These are phyloP conservation scores for Aureobasidium sp. DNA, from an alignment of 2,329 filamentous ascomycete genomes.

Conservation along the genomic window DNA sequence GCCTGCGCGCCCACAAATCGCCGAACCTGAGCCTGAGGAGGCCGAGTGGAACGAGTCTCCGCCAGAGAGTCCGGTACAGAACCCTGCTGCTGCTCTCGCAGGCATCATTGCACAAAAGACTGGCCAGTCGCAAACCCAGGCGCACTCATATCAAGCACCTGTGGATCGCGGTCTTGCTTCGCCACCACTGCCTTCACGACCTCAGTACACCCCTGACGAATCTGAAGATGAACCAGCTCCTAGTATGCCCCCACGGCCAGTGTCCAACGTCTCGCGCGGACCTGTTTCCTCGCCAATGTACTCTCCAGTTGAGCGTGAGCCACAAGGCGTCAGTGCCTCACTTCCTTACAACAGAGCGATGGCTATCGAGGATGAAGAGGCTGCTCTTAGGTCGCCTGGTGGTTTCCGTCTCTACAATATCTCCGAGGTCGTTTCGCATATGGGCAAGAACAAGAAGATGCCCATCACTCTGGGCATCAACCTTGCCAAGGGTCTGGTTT, in stretches of 20 bases:
- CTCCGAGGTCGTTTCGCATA: slow-evolving; percentile 93
- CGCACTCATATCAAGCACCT: slow-evolving; percentile 18
- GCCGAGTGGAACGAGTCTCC: slow-evolving; percentile 40
- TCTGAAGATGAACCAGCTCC: slow-evolving; percentile 58
- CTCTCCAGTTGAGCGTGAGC: slow-evolving; percentile 27
- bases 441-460: slow-evolving; percentile 97
- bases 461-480: slow-evolving; percentile 96
- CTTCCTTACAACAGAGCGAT: slow-evolving; percentile 49
- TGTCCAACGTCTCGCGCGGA: slow-evolving; percentile 48
- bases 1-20: slow-evolving; percentile 32
- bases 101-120: slow-evolving; percentile 45
- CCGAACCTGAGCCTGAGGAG: slow-evolving; percentile 29
- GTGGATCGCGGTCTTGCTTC: slow-evolving; percentile 33
- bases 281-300: slow-evolving; percentile 31
- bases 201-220: slow-evolving; percentile 56
- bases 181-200: slow-evolving; percentile 48
- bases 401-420: slow-evolving; percentile 95
- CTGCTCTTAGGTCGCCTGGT: slow-evolving; percentile 53
- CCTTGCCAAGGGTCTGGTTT: slow-evolving; percentile 75
- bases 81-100: slow-evolving; percentile 54
- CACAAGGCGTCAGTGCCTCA: slow-evolving; percentile 43
- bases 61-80: slow-evolving; percentile 29
- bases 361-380: slow-evolving; percentile 36
- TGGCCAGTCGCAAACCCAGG: slow-evolving; percentile 27
- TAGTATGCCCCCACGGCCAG: slow-evolving; percentile 56